Evolutionary conservation across 2,329 filamentous ascomycete species (phyloP).

Genomic region (Phialophora chinensis): DNA sequence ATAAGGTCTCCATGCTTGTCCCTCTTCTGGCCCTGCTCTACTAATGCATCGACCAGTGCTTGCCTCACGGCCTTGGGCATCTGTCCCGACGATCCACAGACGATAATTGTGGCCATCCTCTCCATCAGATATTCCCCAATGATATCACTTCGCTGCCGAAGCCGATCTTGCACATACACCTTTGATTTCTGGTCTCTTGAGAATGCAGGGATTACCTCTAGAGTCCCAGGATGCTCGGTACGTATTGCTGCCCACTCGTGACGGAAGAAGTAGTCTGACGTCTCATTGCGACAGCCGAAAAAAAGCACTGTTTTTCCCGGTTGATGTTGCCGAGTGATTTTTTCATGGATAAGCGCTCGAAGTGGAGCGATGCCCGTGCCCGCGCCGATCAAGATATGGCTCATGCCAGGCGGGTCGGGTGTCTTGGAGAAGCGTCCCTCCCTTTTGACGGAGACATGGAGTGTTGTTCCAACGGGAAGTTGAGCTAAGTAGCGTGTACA

Average conservation of each 20-base stretch:
- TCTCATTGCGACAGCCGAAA: conserved; percentile 79
- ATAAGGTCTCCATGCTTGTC: conserved; percentile 51
- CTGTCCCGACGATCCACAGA: conserved; percentile 65
- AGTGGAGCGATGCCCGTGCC: conserved; percentile 44
- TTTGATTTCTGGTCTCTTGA: conserved; percentile 71
- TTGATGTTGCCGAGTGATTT: conserved; percentile 25
- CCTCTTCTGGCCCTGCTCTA: conserved; percentile 43
- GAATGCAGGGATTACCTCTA: conserved; percentile 69
- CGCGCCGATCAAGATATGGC: conserved; percentile 60
- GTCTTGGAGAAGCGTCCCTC: conserved; percentile 30
- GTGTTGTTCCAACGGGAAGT: conserved; percentile 62
- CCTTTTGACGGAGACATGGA: conserved; percentile 59
- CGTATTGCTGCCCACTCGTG: conserved; percentile 70
- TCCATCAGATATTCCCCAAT: conserved; percentile 61
- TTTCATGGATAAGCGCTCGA: conserved; percentile 58
- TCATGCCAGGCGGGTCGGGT: conserved; percentile 7
- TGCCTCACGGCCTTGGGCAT: conserved; percentile 74
- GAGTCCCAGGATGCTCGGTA: conserved; percentile 18
- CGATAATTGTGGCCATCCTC: conserved; percentile 58
- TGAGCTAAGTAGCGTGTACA: conserved; percentile 84
- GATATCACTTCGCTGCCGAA: conserved; percentile 57
- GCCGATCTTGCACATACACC: conserved; percentile 70
- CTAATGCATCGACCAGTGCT: conserved; percentile 67
- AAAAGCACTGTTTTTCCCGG: conserved; percentile 67
- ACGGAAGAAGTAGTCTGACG: conserved; percentile 80